These are phyloP conservation scores for Boletus bicolor DNA, from an alignment of 768 basidiomycete species.

Conservation along the genomic window DNA sequence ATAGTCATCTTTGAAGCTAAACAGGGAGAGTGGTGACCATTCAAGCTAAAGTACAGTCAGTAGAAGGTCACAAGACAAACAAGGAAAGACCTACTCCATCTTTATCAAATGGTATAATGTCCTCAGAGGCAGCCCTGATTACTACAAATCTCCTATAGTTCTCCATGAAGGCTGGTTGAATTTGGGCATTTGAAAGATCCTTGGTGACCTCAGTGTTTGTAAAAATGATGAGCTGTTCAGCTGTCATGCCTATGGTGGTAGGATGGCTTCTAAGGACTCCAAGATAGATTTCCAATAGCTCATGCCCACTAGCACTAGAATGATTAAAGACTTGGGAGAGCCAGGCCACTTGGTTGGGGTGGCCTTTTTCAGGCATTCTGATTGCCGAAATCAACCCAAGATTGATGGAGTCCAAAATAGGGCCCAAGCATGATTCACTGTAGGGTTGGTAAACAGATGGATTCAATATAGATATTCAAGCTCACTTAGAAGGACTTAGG, in stretches of 20 bases:
- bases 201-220: constrained; percentile 46
- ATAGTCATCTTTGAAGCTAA: constrained; percentile 61
- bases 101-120: constrained; percentile 23
- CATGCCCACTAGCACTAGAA: constrained; percentile 29
- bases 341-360: constrained; percentile 23
- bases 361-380: constrained; percentile 43
- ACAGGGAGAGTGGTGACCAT: constrained; percentile 42
- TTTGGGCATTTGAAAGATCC: constrained; percentile 53
- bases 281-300: constrained; percentile 42
- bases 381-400: constrained; percentile 55
- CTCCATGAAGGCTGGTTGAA: constrained; percentile 60
- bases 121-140: constrained; percentile 41
- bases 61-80: neutral
- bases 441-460: neutral
- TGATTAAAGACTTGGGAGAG: constrained; percentile 22
- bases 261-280: constrained; percentile 12
- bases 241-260: constrained; percentile 35
- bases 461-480: neutral
- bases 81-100: constrained; percentile 43
- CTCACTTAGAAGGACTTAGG: constrained; percentile 8
- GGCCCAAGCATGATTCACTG: constrained; percentile 16
- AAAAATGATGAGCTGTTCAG: constrained; percentile 32
- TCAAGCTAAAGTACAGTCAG: constrained; percentile 47
- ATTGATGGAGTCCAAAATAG: constrained; percentile 37
- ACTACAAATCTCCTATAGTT: constrained; percentile 65